Conservation (phyloP, 2,329 filamentous ascomycete species). For the Aspergillus tanneri region DNA sequence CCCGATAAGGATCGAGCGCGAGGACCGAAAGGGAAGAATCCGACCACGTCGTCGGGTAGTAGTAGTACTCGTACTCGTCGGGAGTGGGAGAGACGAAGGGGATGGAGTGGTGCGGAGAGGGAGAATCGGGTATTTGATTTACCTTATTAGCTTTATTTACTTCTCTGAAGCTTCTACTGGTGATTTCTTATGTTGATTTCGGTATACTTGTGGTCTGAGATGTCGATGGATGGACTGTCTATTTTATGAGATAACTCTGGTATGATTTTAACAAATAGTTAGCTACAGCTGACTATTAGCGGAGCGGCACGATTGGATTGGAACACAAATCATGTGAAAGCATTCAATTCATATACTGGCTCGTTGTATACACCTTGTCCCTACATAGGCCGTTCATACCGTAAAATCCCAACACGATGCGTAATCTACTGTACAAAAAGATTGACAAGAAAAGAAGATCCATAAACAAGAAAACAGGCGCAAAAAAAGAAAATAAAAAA, state of each 20-base stretch:
- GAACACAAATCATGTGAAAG: too few relatives aligned
- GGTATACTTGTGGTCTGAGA: too few relatives aligned
- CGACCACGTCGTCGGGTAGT: too few relatives aligned
- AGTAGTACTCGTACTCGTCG: conserved; percentile 14
- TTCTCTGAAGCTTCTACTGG: too few relatives aligned
- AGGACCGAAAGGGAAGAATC: neutral
- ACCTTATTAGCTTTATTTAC: too few relatives aligned
- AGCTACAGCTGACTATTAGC: too few relatives aligned
- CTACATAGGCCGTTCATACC: conserved; percentile 5
- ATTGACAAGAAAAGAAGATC: neutral
- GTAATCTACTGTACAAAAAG: conserved; percentile 11
- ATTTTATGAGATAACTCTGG: neutral
- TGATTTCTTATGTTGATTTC: too few relatives aligned
- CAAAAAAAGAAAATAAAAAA: conserved; percentile 4
- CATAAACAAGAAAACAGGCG: neutral
- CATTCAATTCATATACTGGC: conserved; percentile 6
- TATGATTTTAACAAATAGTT: too few relatives aligned
- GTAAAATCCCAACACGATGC: conserved; percentile 4
- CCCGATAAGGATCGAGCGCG: conserved; percentile 13
- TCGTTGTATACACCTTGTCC: conserved; percentile 6
- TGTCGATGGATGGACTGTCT: neutral
- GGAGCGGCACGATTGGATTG: too few relatives aligned
- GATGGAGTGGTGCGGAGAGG: conserved; percentile 22
- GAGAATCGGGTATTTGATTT: conserved; percentile 12
- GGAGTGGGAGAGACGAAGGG: conserved; percentile 22